phyloP scores from a whole-genome alignment of 2,329 filamentous ascomycete species.

The Fusarium caatingaense region DNA sequence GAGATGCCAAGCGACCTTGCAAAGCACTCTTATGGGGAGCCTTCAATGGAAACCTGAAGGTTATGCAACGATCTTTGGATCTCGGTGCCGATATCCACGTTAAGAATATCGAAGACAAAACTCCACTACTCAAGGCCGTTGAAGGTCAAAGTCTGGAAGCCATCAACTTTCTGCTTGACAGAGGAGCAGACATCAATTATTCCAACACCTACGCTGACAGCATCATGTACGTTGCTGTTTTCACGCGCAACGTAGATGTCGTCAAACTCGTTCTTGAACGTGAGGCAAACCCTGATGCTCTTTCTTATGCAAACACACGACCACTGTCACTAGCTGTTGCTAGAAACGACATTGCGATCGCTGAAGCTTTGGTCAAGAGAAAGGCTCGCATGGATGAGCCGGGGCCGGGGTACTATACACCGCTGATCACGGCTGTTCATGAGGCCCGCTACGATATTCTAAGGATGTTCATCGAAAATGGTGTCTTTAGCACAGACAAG shows the following conservation, averaged over 20 bases:
- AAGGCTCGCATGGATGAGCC: neutral
- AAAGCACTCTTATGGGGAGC: constrained; percentile 7
- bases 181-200: neutral
- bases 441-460: neutral
- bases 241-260: neutral
- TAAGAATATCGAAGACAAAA: neutral
- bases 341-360: neutral
- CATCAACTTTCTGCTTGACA: neutral
- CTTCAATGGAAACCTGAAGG: neutral
- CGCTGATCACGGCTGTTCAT: neutral
- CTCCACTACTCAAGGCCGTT: neutral
- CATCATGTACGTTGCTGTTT: constrained; percentile 2
- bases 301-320: neutral
- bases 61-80: neutral
- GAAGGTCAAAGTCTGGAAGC: neutral
- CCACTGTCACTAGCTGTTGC: constrained; percentile 3
- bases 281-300: neutral
- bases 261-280: constrained; percentile 2
- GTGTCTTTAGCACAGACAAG: neutral
- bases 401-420: neutral
- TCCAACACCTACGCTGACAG: neutral
- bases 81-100: neutral
- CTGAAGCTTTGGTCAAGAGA: neutral
- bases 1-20: neutral
- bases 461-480: constrained; percentile 1